Percentiles rank a stretch among this genome's conserved stretches.
phyloP scores from a whole-genome alignment of 1,284 basidiomycete species.

The Mycena sp. region DNA sequence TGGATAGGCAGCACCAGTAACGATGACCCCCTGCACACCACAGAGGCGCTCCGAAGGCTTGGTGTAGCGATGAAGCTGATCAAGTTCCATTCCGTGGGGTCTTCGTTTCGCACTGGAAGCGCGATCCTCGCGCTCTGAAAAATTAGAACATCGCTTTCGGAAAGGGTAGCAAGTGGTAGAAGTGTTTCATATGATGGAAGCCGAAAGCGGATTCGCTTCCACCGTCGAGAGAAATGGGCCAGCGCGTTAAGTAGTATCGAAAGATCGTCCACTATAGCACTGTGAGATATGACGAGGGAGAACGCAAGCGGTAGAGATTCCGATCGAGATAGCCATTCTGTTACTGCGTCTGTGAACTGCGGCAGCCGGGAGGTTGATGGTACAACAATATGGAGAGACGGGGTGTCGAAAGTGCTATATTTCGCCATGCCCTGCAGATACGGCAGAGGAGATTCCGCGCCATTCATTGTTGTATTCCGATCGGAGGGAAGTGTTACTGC shows the following conservation, averaged over 20 bases:
- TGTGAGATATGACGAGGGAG: background rate
- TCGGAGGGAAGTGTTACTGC: background rate
- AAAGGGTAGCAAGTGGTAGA: no score
- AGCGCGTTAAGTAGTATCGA: background rate
- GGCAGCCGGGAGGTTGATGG: background rate
- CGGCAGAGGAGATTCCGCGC: background rate
- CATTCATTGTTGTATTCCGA: conserved; percentile 3
- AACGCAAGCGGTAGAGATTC: conserved; percentile 5
- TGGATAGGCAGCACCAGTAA: no score
- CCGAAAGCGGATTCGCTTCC: background rate
- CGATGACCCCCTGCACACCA: no score
- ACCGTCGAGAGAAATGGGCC: background rate
- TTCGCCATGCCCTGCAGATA: background rate
- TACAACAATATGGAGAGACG: conserved; percentile 2
- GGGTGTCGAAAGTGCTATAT: conserved; percentile 7
- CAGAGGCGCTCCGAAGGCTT: no score
- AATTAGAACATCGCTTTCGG: no score
- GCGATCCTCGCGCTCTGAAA: no score
- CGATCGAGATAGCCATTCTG: background rate
- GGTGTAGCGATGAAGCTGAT: no score
- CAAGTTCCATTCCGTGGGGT: no score
- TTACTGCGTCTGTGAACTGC: background rate
- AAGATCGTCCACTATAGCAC: background rate
- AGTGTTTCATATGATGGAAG: no score
- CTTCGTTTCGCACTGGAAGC: no score